Evolutionary conservation across 2,329 filamentous ascomycete species (phyloP), one percentile per base, ranked within the genome.

Genomic region (Aureobasidium sp.): DNA sequence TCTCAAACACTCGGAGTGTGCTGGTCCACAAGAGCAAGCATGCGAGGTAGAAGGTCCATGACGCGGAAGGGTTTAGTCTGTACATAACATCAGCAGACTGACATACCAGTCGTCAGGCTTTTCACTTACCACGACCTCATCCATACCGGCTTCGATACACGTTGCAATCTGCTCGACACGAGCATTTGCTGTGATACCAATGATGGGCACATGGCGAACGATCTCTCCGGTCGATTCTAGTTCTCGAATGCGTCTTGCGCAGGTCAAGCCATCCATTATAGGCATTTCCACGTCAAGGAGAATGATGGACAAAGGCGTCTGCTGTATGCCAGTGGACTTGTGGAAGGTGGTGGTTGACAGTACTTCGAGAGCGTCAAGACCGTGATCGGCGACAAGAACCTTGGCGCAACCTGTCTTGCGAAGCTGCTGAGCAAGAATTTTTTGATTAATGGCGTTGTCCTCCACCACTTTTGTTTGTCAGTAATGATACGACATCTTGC

Each of bases 281-380:
- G 89, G 89, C 89, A 92, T 92, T 69, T 91, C 88, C 48, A 91
- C 79, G 69, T 92, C 89, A 88, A 92, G 91, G 5, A 92, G 73
- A 15, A 92, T 85, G 50, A 91, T 66, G 37, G 68, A 70, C 2
- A 73, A 53, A 12, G 50, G 59, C 12, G n/a, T 35, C 35, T 45
- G 37, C 3, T 19, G n/a, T 5, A 59, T 12, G 1, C 40, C 35
- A 19, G 33, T 31, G 7, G 48, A 29, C n/a, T 27, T 37, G 37
- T 22, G 35, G 35, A 54, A 45, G 3, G 37, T 60, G 1, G 67
- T 74, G 27, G 63, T 68, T 1, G 67, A 64, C 3, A 76, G 61
- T 37, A 73, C 69, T 1, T 71, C 68, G 0, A 77, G 67, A 0
- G 72, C 71, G 60, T 76, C 73, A 22, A 64, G 63, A 17, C 75